A percentile compares a stretch with the other conserved stretches of the same genome.
Evolutionary conservation across 2,329 filamentous ascomycete genomes (phyloP).

Genomic region (Lasiodiplodia sp.): DNA sequence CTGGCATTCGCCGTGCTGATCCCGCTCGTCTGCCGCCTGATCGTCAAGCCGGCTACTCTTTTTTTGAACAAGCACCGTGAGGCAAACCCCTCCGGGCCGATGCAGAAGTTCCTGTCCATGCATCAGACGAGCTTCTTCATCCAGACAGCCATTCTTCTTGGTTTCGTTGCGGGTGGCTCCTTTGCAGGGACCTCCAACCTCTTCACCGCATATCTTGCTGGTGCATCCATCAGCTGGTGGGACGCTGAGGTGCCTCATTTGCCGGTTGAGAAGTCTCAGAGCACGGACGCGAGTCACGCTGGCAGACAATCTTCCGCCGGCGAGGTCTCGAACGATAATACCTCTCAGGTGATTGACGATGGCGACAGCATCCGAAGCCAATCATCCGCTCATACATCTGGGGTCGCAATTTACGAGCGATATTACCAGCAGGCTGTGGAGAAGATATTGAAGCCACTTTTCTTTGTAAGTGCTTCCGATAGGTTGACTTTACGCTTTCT

Average conservation of each 20-base stretch:
- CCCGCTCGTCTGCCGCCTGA: conserved; percentile 57
- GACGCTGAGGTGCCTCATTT: conserved; percentile 50
- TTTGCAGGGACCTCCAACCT: conserved; percentile 70
- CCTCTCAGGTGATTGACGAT: not conserved
- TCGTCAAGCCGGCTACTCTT: conserved; percentile 53
- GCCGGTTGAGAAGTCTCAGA: not conserved
- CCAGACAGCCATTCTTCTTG: conserved; percentile 61
- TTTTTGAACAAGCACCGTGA: conserved; percentile 44
- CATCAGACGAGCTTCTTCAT: conserved; percentile 52
- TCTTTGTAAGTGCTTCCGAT: conserved; percentile 62
- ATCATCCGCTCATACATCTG: conserved; percentile 32
- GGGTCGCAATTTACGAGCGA: conserved; percentile 51
- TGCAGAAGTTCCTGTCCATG: conserved; percentile 39
- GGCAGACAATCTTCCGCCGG: not conserved
- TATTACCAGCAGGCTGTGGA: conserved; percentile 57
- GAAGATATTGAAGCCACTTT: conserved; percentile 71
- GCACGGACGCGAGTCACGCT: conserved; percentile 1
- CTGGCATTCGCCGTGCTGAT: conserved; percentile 59
- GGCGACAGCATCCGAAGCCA: conserved; percentile 4
- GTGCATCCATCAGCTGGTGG: conserved; percentile 68
- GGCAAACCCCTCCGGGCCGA: conserved; percentile 32
- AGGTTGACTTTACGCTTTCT: conserved; percentile 33
- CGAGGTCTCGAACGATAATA: not conserved
- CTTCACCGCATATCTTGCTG: conserved; percentile 67
- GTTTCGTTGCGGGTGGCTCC: conserved; percentile 57